phyloP scores from a whole-genome alignment of 768 basidiomycete genomes.

The Mycena vulgaris region DNA sequence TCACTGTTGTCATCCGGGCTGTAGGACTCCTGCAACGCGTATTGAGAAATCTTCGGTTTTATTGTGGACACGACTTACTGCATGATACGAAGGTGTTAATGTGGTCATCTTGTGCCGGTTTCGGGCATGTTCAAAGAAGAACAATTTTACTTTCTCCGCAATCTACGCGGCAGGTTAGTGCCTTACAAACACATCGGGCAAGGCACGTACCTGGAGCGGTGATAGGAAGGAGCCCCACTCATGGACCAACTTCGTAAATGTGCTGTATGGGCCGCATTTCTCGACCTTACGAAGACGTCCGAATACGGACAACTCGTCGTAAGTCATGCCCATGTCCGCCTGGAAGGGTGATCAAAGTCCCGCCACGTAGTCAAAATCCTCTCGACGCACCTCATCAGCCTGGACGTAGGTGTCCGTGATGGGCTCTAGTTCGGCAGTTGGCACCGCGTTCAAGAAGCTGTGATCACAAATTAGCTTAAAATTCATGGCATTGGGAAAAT shows the following conservation, averaged over 20 bases:
- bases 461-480: not conserved
- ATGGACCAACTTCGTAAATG: constrained; percentile 94
- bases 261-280: constrained; percentile 98
- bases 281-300: constrained; percentile 95
- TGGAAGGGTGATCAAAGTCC: constrained; percentile 46
- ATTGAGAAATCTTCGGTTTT: constrained; percentile 17
- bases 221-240: constrained; percentile 93
- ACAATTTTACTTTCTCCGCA: constrained; percentile 96
- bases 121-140: constrained; percentile 97
- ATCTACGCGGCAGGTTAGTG: constrained; percentile 66
- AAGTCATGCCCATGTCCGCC: constrained; percentile 99
- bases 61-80: constrained; percentile 66
- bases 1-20: constrained; percentile 96
- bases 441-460: constrained; percentile 93
- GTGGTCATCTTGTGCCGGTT: constrained; percentile 99
- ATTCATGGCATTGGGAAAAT: not conserved
- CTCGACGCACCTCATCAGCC: constrained; percentile 85
- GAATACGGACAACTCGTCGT: constrained; percentile 95
- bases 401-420: constrained; percentile 96
- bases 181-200: not conserved
- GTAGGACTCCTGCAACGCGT: constrained; percentile 83
- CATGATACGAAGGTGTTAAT: constrained; percentile 93
- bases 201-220: constrained; percentile 76
- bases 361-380: not conserved
- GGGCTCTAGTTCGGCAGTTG: constrained; percentile 97